Evolutionary conservation across 495 filamentous ascomycete species (phyloP).

Genomic region (Daldinia caldariorum): DNA sequence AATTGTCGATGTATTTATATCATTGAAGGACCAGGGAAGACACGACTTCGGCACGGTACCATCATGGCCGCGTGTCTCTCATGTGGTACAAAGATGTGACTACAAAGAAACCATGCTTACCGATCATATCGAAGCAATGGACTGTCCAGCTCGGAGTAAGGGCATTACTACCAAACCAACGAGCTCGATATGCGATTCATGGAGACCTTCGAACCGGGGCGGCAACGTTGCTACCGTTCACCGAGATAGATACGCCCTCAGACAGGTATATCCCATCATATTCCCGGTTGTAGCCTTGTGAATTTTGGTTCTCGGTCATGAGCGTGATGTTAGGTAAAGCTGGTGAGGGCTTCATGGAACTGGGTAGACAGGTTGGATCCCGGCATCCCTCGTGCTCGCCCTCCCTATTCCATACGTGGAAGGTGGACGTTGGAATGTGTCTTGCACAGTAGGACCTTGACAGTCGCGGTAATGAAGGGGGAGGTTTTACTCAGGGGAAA

Average conservation of each 20-base stretch:
- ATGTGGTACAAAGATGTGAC: conserved; percentile 42
- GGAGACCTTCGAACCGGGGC: conserved; percentile 31
- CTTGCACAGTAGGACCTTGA: conserved; percentile 37
- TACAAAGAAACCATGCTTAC: conserved; percentile 12
- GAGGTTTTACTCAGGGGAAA: conserved; percentile 46
- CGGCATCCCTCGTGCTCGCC: conserved; percentile 36
- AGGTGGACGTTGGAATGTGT: conserved; percentile 46
- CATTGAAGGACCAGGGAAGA: not conserved
- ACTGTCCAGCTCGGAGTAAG: conserved; percentile 24
- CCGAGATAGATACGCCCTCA: conserved; percentile 18
- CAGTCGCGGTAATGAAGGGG: conserved; percentile 40
- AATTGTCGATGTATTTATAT: conserved; percentile 31
- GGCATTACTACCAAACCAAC: conserved; percentile 13
- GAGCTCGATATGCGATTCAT: conserved; percentile 17
- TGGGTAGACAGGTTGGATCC: conserved; percentile 22
- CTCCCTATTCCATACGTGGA: conserved; percentile 45
- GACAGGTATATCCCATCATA: conserved; percentile 20
- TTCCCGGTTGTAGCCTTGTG: conserved; percentile 20
- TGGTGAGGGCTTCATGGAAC: conserved; percentile 34
- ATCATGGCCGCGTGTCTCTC: conserved; percentile 29
- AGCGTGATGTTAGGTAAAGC: conserved; percentile 20
- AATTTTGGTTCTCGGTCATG: conserved; percentile 27
- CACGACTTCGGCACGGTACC: conserved; percentile 14
- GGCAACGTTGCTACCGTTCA: conserved; percentile 48
- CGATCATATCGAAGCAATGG: conserved; percentile 8